Evolutionary conservation across 1,284 basidiomycete genomes (phyloP), one percentile per base, ranked within the genome.

Genomic region (Sporisorium iseilematis-ciliati): DNA sequence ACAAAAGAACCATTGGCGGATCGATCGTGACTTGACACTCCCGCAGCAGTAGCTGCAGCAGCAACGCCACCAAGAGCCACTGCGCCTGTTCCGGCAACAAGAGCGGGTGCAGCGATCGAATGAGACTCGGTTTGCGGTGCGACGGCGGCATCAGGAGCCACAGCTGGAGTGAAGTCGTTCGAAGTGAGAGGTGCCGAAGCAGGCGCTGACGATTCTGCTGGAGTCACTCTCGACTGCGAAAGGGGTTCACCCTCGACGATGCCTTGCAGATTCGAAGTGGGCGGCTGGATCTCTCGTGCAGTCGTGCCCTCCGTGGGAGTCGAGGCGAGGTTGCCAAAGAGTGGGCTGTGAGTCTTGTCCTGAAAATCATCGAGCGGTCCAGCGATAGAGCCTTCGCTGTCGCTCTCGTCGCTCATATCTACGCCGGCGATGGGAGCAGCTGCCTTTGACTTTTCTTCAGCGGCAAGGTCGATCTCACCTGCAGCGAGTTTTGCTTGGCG

Each of bases 1-100:
- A 29, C 41, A 12, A 57, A 57, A 4, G 61, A 57, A 5, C 57
- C 62, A 16, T 67, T 43, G 42, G 48, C 33, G 16, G 62, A 70
- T 52, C 48, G 68, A 12, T 65, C 64, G 21, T 67, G 63, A 48
- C 25, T 26, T 11, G 66, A 5, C 7, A 42, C 21, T 40, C 25
- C 57, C 20, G 33, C 50, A 40, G 61, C 61, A 43, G 85, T 85
- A 55, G 73, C n/a, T n/a, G n/a, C 90, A 89, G 57, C 60, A 46
- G 56, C 42, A 23, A 50, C 70, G 21, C 61, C 62, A 18, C 71
- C 63, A 33, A 64, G 38, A 3, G 66, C 61, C 10, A 65, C 48
- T 16, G 60, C 64, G 26, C 67, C 64, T 2, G 56, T 57, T 18
- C 60, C 68, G 26, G 68, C 68, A 12, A 57, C 60, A 23, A 62